phyloP scores from a whole-genome alignment of 1,284 basidiomycete species.

The Ustilago cynodontis region DNA sequence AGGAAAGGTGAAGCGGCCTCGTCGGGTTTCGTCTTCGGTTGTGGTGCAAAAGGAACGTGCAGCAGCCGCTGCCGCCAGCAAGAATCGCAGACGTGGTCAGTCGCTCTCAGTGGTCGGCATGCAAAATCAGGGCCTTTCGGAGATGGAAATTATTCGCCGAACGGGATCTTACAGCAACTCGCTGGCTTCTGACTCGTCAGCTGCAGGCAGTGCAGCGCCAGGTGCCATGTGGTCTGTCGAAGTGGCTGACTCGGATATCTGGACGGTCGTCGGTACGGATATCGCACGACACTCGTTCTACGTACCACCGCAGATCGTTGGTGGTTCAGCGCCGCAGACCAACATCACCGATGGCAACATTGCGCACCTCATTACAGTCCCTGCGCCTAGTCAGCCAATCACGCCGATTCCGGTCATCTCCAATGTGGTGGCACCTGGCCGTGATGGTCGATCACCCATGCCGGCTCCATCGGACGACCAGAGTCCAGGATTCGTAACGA shows the following conservation, averaged over 20 bases:
- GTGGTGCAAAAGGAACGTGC: conserved; percentile 57
- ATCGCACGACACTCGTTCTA: conserved; percentile 70
- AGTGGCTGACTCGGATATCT: conserved; percentile 78
- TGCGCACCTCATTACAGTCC: conserved; percentile 58
- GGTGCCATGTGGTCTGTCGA: conserved; percentile 58
- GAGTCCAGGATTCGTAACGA: conserved; percentile 78
- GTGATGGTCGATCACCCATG: conserved; percentile 72
- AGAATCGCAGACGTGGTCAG: conserved; percentile 58
- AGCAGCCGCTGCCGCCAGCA: conserved; percentile 44
- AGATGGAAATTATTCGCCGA: conserved; percentile 42
- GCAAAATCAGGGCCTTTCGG: conserved; percentile 51
- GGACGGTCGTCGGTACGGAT: conserved; percentile 88
- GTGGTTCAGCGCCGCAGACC: conserved; percentile 42
- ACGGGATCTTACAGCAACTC: conserved; percentile 50
- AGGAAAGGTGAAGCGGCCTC: conserved; percentile 64
- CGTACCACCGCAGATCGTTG: conserved; percentile 64
- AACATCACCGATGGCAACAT: conserved; percentile 41
- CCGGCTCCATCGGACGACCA: conserved; percentile 63
- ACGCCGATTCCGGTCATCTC: conserved; percentile 72
- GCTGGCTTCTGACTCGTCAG: conserved; percentile 54
- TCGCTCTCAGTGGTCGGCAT: conserved; percentile 59
- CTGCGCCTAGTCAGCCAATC: conserved; percentile 71
- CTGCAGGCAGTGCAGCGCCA: conserved; percentile 40
- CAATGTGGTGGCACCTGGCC: conserved; percentile 80
- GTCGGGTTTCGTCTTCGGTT: conserved; percentile 61